These are phyloP conservation scores for Cinnamomum chago DNA, from an alignment of 164 flowering plant genomes.

Conservation along the genomic window DNA sequence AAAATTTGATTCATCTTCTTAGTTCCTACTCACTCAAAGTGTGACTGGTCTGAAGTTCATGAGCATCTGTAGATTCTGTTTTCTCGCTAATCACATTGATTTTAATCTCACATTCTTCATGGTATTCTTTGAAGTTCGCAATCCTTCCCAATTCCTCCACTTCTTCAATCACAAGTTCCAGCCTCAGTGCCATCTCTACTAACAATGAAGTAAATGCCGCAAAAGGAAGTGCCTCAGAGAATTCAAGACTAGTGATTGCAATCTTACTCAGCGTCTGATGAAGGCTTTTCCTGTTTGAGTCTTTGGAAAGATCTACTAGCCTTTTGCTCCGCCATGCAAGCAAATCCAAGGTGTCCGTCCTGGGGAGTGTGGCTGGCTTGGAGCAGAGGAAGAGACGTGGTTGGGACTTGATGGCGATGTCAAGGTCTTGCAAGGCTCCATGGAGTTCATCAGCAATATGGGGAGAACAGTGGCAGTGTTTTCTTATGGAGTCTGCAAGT, in stretches of 20 bases:
- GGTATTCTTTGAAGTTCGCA: slow-evolving; percentile 44
- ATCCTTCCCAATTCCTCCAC: slow-evolving; percentile 74
- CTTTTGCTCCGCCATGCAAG: slow-evolving; percentile 49
- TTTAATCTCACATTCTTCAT: slow-evolving; percentile 27
- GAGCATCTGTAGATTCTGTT: neutral
- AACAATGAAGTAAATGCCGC: slow-evolving; percentile 92
- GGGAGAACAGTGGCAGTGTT: slow-evolving; percentile 59
- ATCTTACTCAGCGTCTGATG: slow-evolving; percentile 73
- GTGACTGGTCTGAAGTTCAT: too few relatives aligned
- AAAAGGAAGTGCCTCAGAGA: slow-evolving; percentile 94
- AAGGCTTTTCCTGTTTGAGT: slow-evolving; percentile 22
- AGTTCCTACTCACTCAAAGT: too few relatives aligned
- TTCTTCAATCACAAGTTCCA: slow-evolving; percentile 72
- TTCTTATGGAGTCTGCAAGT: slow-evolving; percentile 60
- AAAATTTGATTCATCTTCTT: too few relatives aligned
- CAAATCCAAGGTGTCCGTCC: slow-evolving; percentile 51
- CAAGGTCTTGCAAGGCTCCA: slow-evolving; percentile 71
- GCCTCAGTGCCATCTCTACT: slow-evolving; percentile 79
- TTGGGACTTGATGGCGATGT: slow-evolving; percentile 72
- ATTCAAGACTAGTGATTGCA: slow-evolving; percentile 73
- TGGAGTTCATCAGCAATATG: slow-evolving; percentile 70
- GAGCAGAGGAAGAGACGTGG: slow-evolving; percentile 79
- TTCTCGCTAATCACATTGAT: slow-evolving; percentile 10
- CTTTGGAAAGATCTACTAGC: slow-evolving; percentile 20
- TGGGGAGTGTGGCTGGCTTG: slow-evolving; percentile 32